Evolutionary conservation across 495 filamentous ascomycete genomes (phyloP), one percentile per base, ranked within the genome.

Genomic region (Talaromyces stipitatus): DNA sequence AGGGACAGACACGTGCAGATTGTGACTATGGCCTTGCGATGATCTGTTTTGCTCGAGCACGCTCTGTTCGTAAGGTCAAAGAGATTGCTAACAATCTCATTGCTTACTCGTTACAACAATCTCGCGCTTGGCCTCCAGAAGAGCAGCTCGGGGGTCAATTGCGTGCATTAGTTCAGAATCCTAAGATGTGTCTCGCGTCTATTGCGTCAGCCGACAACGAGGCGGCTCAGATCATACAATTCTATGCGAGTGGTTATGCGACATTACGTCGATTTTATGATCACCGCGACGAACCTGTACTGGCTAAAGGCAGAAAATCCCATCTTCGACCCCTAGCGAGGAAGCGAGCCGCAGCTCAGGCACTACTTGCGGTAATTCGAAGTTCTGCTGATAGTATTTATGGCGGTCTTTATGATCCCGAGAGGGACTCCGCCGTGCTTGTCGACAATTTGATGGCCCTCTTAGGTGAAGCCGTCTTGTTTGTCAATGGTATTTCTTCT

Each of bases 331-430:
- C 77, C 14, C 60, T 80, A 26, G 74, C 80, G 3, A 75, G 86
- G 30, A 86, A 82, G 57, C 78, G 77, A 50, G 83, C 83, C 58
- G 90, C 90, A 20, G 85, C 84, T 0, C 72, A 82, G 26, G 84
- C 85, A n/a, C 74, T 97, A 29, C 72, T 88, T 23, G 86, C 87
- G 9, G 84, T 94, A 50, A 88, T 95, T 63, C 76, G 82, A 50
- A 94, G 89, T 67, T 88, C 91, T 3, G 84, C 85, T 46, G 90
- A 95, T 67, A 91, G 88, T 62, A 95, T 97, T 64, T 85, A 87
- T 56, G 92, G 91, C 50, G 91, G 92, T 14, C 76, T 96, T 1
- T 92, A 87, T 63, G 91, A 96, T 65, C 85, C 86, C 29, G 75
- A 80, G 24, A 80, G 87, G 16, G 88, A 87, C 60, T 83, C 87